Evolutionary conservation across 164 flowering plant species (phyloP).

Genomic region (Vitis cinerea): DNA sequence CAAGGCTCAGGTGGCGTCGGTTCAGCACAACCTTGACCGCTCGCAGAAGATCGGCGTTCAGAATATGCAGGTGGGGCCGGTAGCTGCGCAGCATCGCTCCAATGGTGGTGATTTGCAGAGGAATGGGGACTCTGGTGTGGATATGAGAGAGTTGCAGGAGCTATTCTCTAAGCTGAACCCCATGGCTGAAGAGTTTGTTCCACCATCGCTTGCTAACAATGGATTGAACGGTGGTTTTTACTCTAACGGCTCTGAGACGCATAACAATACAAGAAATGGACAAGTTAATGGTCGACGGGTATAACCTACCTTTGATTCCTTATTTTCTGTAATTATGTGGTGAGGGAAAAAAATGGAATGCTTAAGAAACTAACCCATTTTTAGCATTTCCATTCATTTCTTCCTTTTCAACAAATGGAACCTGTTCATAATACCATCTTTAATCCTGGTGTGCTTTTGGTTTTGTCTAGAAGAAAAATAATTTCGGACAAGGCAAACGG

Average conservation of each 20-base stretch:
- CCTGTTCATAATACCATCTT: too few relatives aligned
- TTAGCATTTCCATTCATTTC: too few relatives aligned
- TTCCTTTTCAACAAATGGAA: too few relatives aligned
- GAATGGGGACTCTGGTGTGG: slow-evolving; percentile 39
- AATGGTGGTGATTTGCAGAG: slow-evolving; percentile 24
- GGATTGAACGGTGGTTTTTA: slow-evolving; percentile 26
- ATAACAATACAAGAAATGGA: slow-evolving; percentile 26
- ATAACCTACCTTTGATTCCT: not conserved
- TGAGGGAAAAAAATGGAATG: not conserved
- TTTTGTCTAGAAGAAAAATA: slow-evolving; percentile 52
- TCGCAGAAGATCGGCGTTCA: slow-evolving; percentile 9
- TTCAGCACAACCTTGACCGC: slow-evolving; percentile 5
- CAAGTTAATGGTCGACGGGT: slow-evolving; percentile 23
- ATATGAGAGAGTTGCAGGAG: slow-evolving; percentile 81
- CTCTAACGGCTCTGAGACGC: slow-evolving; percentile 25
- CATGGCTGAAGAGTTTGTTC: slow-evolving; percentile 88
- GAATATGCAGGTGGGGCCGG: slow-evolving; percentile 1
- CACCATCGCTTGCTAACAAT: slow-evolving; percentile 50
- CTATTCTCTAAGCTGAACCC: slow-evolving; percentile 86
- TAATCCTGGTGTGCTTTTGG: too few relatives aligned
- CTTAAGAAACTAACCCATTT: not conserved
- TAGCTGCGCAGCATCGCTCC: slow-evolving; percentile 7
- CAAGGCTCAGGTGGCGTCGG: slow-evolving; percentile 3
- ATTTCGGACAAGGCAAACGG: slow-evolving; percentile 54
- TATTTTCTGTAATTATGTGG: not conserved